phyloP scores from a whole-genome alignment of 208 protist species.

The Acanthamoeba rhysodes region DNA sequence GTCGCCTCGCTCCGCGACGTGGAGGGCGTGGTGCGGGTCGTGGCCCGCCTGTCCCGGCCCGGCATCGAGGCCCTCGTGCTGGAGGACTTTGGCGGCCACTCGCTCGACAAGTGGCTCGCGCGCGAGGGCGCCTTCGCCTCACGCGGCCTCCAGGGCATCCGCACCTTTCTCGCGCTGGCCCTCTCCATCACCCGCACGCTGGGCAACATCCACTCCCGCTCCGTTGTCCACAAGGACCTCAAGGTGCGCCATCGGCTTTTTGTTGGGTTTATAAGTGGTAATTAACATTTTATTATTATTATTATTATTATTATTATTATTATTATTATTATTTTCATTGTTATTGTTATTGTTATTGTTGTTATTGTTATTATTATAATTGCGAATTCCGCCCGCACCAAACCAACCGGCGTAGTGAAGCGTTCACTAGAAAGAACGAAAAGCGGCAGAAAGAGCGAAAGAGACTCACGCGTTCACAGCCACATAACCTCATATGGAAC shows the following conservation, averaged over 20 bases:
- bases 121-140: slow-evolving; percentile 43
- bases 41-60: slow-evolving; percentile 33
- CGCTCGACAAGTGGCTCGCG: slow-evolving; percentile 73
- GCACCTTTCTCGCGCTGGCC: slow-evolving; percentile 7
- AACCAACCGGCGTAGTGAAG: too few species aligned
- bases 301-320: too few species aligned
- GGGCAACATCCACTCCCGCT: slow-evolving; percentile 52
- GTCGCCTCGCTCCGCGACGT: slow-evolving; percentile 38
- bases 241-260: not conserved
- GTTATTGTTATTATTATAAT: too few species aligned
- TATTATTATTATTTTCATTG: too few species aligned
- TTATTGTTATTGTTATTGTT: not conserved
- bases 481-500: slow-evolving; percentile 71
- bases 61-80: slow-evolving; percentile 61
- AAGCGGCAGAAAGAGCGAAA: not conserved
- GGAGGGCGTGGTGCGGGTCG: slow-evolving; percentile 9
- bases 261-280: not conserved
- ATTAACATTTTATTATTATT: not conserved
- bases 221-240: slow-evolving; percentile 70
- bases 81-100: slow-evolving; percentile 59
- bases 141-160: not conserved
- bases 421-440: not conserved
- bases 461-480: not conserved
- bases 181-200: slow-evolving; percentile 27
- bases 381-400: too few species aligned